Base-by-base conservation (phyloP, 2,329 filamentous ascomycete species). In the Hypoxylon sp. region DNA sequence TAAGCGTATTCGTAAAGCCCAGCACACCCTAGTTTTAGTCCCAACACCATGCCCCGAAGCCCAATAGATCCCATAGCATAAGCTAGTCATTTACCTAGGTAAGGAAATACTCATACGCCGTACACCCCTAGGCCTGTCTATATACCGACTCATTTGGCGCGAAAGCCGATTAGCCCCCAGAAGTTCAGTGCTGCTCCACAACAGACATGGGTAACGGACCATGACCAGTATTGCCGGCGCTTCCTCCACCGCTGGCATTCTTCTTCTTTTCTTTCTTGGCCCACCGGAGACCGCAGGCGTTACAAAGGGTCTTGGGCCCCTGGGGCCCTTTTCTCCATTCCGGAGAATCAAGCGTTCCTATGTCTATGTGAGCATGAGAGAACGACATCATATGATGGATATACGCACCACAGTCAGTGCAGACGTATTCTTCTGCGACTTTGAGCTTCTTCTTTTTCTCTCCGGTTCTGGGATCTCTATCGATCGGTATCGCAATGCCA, bases 291-390 rank as follows among this genome's bases (percentile, higher is more conserved):
- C 95, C 95, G 77, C 95, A 98, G 6, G 95, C 95, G 81, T 98
- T 98, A 80, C 95, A 98, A 11, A 98, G 82, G 7, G 95, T 98
- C 80, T 98, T 98, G 1, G 94, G 94, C 1, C 95, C 95, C 69
- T 89, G 93, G 0, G 95, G 95, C 0, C 95, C 95, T 79, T 97
- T 98, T 68, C 95, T 87, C 95, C 95, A 98, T 82, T 98, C 95
- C 0, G 95, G 95, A 14, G 93, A 97, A 76, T 98, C 94, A 43
- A 97, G 85, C 0, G 93, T 98, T 34, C 88, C 88, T 90, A 67
- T 3, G 52, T 5, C 28, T 53, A 45, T 25, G 70, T 70, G 14
- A 63, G 34, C 45, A 59, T 38, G 66, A 55, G 32, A 21, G 43
- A 41, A 28, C n/a, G 53, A 17, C 11, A 14, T 13, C 30, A 64